phyloP scores from a whole-genome alignment of 768 basidiomycete genomes.

The Agaricus blazei region DNA sequence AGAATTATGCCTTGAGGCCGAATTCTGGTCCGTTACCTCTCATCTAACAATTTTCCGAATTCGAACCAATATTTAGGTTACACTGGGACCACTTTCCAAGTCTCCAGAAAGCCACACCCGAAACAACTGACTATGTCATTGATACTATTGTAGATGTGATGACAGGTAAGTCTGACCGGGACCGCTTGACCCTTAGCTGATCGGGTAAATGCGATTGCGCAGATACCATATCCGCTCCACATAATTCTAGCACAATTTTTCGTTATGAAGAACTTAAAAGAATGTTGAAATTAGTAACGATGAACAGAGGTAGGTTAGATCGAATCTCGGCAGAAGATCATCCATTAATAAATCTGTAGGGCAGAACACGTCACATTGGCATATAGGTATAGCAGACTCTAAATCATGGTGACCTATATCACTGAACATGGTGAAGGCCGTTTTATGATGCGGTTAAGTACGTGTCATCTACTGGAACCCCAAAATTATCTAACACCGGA shows the following conservation, averaged over 20 bases:
- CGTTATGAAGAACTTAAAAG: neutral
- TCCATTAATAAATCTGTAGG: neutral
- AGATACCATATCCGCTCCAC: neutral
- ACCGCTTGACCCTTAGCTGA: too few relatives aligned
- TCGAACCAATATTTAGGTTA: neutral
- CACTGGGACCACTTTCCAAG: conserved; percentile 5
- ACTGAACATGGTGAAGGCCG: neutral
- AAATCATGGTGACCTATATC: neutral
- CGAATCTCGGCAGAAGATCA: neutral
- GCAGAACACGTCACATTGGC: conserved; percentile 3
- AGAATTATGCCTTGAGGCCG: conserved; percentile 4
- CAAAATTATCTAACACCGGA: too few relatives aligned
- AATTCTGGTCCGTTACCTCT: neutral
- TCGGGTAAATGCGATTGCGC: neutral
- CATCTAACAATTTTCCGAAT: neutral
- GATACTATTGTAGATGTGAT: neutral
- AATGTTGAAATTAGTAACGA: neutral
- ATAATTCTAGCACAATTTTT: neutral
- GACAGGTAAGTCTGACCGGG: neutral
- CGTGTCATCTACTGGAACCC: neutral
- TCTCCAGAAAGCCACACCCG: neutral
- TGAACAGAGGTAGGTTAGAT: neutral
- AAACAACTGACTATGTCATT: neutral
- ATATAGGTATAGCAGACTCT: neutral
- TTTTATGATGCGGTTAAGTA: conserved; percentile 2